Evolutionary conservation across 768 basidiomycete genomes (phyloP).

Genomic region (Pisolithus sp.): DNA sequence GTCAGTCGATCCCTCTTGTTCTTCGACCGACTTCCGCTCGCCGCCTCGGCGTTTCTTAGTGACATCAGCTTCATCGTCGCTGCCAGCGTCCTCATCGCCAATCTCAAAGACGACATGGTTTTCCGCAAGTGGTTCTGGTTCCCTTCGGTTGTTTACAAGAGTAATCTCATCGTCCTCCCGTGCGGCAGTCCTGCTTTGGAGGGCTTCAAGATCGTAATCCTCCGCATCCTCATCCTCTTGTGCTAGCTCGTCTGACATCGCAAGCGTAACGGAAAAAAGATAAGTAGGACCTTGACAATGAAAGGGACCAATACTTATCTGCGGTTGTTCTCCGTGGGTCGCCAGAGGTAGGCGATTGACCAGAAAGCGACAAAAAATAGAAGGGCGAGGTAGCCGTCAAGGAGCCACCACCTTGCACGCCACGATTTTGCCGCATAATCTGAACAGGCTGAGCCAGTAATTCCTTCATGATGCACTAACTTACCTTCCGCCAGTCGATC

Average conservation of each 20-base stretch:
- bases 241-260: conserved; percentile 95
- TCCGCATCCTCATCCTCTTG: conserved; percentile 93
- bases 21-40: conserved; percentile 38
- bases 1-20: conserved; percentile 40
- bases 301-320: conserved; percentile 47
- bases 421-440: conserved; percentile 91
- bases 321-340: conserved; percentile 84
- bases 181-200: conserved; percentile 48
- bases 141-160: conserved; percentile 55
- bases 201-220: conserved; percentile 80
- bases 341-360: conserved; percentile 85
- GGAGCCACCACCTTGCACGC: conserved; percentile 89
- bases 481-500: conserved; percentile 85
- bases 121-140: conserved; percentile 43
- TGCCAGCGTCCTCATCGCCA: conserved; percentile 71
- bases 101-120: conserved; percentile 87
- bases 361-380: conserved; percentile 80
- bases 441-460: conserved; percentile 23
- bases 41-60: conserved; percentile 43
- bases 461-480: conserved; percentile 10
- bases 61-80: conserved; percentile 56
- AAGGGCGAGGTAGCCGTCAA: conserved; percentile 90
- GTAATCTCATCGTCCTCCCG: conserved; percentile 64
- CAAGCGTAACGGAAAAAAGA: conserved; percentile 50
- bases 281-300: conserved; percentile 10